These are phyloP conservation scores for Colletotrichum chlorophyti DNA, from an alignment of 2,329 filamentous ascomycete species.

Conservation along the genomic window DNA sequence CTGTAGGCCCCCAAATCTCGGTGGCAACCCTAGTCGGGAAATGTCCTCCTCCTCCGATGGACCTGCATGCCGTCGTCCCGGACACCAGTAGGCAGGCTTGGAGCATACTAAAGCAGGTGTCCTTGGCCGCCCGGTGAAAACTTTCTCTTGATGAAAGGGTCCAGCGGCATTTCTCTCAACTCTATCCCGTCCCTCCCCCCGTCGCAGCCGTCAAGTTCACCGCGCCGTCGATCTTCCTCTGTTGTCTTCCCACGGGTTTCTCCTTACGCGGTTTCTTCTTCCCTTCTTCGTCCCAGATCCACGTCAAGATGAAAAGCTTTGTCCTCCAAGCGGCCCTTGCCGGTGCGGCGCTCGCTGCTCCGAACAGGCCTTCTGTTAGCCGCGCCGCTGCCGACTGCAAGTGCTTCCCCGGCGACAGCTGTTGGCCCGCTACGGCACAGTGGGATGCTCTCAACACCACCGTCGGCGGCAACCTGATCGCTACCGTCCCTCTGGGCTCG, in stretches of 20 bases:
- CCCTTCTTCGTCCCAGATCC: neutral
- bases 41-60: constrained; percentile 2
- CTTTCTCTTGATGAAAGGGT: constrained; percentile 9
- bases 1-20: constrained; percentile 13
- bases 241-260: neutral
- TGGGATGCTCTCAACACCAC: constrained; percentile 57
- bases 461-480: constrained; percentile 54
- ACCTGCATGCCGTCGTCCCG: constrained; percentile 2
- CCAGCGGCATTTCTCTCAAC: constrained; percentile 6
- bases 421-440: constrained; percentile 51
- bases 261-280: neutral
- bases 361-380: neutral
- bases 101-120: constrained; percentile 18
- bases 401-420: constrained; percentile 54
- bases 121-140: neutral
- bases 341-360: constrained; percentile 17
- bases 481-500: constrained; percentile 53
- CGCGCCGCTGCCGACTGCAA: constrained; percentile 48
- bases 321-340: constrained; percentile 13
- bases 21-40: constrained; percentile 6
- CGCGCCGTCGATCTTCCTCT: constrained; percentile 12
- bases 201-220: constrained; percentile 3
- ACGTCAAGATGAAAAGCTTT: constrained; percentile 24
- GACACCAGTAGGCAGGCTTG: neutral
- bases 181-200: neutral